Evolutionary conservation across 768 basidiomycete genomes (phyloP).

Genomic region (Boletus rex-veris): DNA sequence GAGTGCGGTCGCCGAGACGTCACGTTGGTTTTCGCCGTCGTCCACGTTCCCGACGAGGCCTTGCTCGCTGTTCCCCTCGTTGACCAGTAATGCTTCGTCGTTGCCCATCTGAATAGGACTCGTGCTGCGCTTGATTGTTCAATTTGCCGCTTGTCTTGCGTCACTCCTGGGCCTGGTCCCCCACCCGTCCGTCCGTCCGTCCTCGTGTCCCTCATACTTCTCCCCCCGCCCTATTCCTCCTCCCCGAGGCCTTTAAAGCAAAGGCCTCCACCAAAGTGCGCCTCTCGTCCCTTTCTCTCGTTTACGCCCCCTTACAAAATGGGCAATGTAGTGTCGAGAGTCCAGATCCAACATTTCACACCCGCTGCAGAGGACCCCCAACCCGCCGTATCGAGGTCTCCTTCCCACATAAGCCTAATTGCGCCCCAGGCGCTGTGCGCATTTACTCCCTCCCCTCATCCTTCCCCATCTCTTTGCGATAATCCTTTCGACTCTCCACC

Average conservation of each 20-base stretch:
- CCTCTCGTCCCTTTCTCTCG: slow-evolving; percentile 3
- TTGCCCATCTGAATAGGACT: slow-evolving; percentile 7
- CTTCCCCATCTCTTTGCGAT: slow-evolving; percentile 35
- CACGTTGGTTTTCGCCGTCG: slow-evolving; percentile 20
- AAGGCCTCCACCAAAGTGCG: slow-evolving; percentile 23
- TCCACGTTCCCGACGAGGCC: slow-evolving; percentile 18
- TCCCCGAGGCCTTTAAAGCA: slow-evolving; percentile 20
- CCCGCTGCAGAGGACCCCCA: slow-evolving; percentile 17
- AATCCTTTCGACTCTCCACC: slow-evolving; percentile 37
- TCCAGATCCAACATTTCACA: slow-evolving; percentile 26
- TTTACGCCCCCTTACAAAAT: slow-evolving; percentile 15
- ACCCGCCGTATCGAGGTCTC: slow-evolving; percentile 17
- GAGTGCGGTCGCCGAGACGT: slow-evolving; percentile 12
- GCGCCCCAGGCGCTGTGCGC: slow-evolving; percentile 32
- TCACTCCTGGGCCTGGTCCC: slow-evolving; percentile 21
- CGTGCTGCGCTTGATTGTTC: slow-evolving; percentile 13
- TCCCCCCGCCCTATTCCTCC: slow-evolving; percentile 26
- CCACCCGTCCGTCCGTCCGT: slow-evolving; percentile 17
- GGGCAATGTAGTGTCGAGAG: slow-evolving; percentile 33
- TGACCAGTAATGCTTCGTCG: slow-evolving; percentile 11
- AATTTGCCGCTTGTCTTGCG: slow-evolving; percentile 19
- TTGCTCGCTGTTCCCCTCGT: slow-evolving; percentile 11
- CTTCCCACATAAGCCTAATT: slow-evolving; percentile 34
- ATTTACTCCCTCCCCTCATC: slow-evolving; percentile 28
- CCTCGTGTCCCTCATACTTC: slow-evolving; percentile 29